A percentile compares a stretch with the other conserved stretches of the same genome.
Conservation (phyloP, 2,329 filamentous ascomycete genomes). For the Arthroderma sp. region DNA sequence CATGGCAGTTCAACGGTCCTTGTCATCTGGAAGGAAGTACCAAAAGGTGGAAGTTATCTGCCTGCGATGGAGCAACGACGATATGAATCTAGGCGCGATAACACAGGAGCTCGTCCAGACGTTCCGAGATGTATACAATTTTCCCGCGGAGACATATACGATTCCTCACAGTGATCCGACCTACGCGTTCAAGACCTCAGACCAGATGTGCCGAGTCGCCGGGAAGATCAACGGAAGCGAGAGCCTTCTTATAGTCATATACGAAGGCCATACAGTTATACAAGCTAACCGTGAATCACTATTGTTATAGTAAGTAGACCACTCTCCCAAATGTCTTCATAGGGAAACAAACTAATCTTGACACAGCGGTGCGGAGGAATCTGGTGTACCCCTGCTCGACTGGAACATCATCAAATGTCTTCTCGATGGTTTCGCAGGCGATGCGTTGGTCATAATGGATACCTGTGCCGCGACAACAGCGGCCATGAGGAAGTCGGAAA, state of each 20-base stretch:
- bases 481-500: not conserved
- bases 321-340: not conserved
- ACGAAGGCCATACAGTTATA: slow-evolving; percentile 3
- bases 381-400: not conserved
- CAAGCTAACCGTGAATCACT: not conserved
- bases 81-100: slow-evolving; percentile 2
- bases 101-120: not conserved
- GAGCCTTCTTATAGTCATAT: slow-evolving; percentile 5
- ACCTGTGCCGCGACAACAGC: not conserved
- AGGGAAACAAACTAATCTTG: not conserved
- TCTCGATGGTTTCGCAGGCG: not conserved
- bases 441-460: not conserved
- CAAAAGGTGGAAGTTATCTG: slow-evolving; percentile 1
- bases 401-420: not conserved
- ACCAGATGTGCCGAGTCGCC: not conserved
- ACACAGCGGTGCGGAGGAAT: not conserved
- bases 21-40: slow-evolving; percentile 2
- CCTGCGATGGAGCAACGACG: slow-evolving; percentile 6
- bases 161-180: not conserved
- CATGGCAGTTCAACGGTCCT: slow-evolving; percentile 3
- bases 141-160: not conserved
- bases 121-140: slow-evolving; percentile 1
- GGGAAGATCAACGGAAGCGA: not conserved
- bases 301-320: not conserved
- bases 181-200: not conserved